Evolutionary conservation across 2,329 filamentous ascomycete species (phyloP).

Genomic region (Penicillium sp.): DNA sequence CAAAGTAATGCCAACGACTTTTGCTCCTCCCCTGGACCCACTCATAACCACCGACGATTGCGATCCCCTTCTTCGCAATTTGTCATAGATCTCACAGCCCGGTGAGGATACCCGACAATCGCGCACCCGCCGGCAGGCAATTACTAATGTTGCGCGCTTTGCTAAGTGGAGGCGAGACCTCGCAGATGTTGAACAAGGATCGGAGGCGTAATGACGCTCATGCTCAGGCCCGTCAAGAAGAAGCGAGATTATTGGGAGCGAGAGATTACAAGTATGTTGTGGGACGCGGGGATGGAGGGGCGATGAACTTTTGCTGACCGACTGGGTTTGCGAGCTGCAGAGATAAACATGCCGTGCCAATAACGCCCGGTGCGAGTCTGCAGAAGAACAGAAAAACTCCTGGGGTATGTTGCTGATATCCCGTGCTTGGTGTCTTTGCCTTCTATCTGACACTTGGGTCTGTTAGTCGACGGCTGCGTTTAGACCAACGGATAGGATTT

Average conservation of each 20-base stretch:
- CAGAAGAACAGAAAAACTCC: constrained; percentile 18
- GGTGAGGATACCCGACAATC: constrained; percentile 13
- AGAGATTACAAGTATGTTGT: constrained; percentile 12
- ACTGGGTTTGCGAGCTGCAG: constrained; percentile 1
- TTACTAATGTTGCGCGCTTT: constrained; percentile 8
- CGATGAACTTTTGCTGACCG: background rate
- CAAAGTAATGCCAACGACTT: constrained; percentile 22
- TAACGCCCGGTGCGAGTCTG: constrained; percentile 27
- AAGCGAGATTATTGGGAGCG: constrained; percentile 21
- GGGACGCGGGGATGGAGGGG: background rate
- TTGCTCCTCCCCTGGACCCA: constrained; percentile 7
- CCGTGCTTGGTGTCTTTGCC: background rate
- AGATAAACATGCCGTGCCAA: constrained; percentile 23
- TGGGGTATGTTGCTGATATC: constrained; percentile 14
- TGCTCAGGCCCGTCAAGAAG: constrained; percentile 15
- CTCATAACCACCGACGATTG: constrained; percentile 13
- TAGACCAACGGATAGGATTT: constrained; percentile 27
- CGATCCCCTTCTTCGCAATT: constrained; percentile 7
- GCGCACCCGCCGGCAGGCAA: constrained; percentile 3
- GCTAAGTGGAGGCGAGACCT: constrained; percentile 10
- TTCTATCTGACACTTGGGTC: constrained; percentile 1
- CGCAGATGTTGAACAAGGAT: constrained; percentile 19
- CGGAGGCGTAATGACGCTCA: constrained; percentile 6
- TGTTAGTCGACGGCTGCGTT: constrained; percentile 18
- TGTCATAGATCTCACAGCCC: constrained; percentile 10